Conservation (phyloP, 2,329 filamentous ascomycete species). For the Xylariaceae sp. region DNA sequence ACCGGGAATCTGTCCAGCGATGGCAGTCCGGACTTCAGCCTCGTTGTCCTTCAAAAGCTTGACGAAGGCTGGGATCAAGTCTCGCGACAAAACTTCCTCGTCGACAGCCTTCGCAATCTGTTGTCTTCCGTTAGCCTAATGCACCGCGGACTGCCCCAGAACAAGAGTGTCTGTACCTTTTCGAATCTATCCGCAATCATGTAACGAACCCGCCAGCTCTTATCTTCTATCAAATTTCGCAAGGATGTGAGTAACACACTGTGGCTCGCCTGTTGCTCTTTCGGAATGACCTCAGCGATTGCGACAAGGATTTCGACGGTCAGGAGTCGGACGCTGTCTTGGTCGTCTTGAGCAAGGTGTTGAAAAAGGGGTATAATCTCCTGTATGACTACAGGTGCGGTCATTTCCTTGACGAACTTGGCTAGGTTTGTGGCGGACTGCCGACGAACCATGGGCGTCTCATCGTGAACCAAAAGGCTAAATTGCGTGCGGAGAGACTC, state of each 20-base stretch:
- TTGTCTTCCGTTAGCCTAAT: slow-evolving; percentile 1
- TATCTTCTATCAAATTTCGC: slow-evolving; percentile 93
- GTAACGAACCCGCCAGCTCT: slow-evolving; percentile 98
- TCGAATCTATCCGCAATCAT: slow-evolving; percentile 99
- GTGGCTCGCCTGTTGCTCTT: slow-evolving; percentile 95
- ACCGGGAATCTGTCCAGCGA: slow-evolving; percentile 94
- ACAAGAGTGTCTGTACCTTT: slow-evolving; percentile 58
- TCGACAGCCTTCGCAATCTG: slow-evolving; percentile 98
- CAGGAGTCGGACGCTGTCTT: slow-evolving; percentile 92
- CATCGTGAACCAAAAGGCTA: slow-evolving; percentile 87
- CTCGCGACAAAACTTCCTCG: slow-evolving; percentile 88
- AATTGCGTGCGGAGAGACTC: slow-evolving; percentile 90
- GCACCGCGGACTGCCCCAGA: slow-evolving; percentile 5
- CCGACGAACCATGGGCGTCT: slow-evolving; percentile 97
- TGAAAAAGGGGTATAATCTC: slow-evolving; percentile 99
- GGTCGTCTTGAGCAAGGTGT: slow-evolving; percentile 91
- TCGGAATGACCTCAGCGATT: slow-evolving; percentile 93
- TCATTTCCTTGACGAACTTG: slow-evolving; percentile 97
- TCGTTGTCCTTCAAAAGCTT: slow-evolving; percentile 97
- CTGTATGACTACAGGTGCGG: slow-evolving; percentile 82
- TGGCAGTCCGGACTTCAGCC: slow-evolving; percentile 93
- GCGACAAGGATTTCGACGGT: slow-evolving; percentile 96
- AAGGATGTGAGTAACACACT: slow-evolving; percentile 86
- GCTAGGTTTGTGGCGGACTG: slow-evolving; percentile 94
- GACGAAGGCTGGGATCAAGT: slow-evolving; percentile 93